phyloP scores from a whole-genome alignment of 2,329 filamentous ascomycete genomes.

The Clonostachys sp. region DNA sequence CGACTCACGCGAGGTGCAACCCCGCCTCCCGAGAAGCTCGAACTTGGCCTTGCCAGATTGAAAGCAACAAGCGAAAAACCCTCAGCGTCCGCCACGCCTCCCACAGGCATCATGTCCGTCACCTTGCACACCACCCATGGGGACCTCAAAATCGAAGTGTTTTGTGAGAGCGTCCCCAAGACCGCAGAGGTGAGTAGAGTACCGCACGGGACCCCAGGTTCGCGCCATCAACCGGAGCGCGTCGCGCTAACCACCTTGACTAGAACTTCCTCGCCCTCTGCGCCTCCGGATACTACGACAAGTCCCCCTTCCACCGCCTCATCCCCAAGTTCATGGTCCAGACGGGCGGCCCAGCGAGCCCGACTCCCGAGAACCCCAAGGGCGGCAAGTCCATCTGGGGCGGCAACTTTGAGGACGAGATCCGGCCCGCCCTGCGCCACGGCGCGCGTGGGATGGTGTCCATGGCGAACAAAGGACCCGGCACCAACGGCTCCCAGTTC shows the following conservation, averaged over 20 bases:
- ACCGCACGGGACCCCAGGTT: neutral
- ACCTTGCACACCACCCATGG: conserved; percentile 84
- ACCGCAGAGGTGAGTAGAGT: conserved; percentile 66
- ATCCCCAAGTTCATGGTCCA: conserved; percentile 81
- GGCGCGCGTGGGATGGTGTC: conserved; percentile 65
- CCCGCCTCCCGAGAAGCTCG: no score
- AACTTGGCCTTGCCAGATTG: neutral
- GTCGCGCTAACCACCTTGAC: neutral
- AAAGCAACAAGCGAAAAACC: neutral
- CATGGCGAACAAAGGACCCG: conserved; percentile 75
- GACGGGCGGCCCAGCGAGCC: conserved; percentile 60
- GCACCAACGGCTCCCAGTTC: conserved; percentile 75
- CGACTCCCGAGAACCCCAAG: conserved; percentile 56
- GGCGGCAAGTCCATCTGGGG: conserved; percentile 71
- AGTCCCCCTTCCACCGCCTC: conserved; percentile 73
- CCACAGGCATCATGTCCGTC: conserved; percentile 47
- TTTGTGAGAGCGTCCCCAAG: conserved; percentile 91
- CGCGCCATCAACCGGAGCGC: neutral
- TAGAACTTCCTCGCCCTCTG: conserved; percentile 87
- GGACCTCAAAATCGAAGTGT: conserved; percentile 91
- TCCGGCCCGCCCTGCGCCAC: conserved; percentile 65
- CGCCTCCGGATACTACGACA: conserved; percentile 72
- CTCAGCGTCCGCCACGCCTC: neutral
- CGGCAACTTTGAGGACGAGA: conserved; percentile 74
- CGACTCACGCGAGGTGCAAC: no score